phyloP scores from a whole-genome alignment of 306 rosid species.

The Lablab purpureus region DNA sequence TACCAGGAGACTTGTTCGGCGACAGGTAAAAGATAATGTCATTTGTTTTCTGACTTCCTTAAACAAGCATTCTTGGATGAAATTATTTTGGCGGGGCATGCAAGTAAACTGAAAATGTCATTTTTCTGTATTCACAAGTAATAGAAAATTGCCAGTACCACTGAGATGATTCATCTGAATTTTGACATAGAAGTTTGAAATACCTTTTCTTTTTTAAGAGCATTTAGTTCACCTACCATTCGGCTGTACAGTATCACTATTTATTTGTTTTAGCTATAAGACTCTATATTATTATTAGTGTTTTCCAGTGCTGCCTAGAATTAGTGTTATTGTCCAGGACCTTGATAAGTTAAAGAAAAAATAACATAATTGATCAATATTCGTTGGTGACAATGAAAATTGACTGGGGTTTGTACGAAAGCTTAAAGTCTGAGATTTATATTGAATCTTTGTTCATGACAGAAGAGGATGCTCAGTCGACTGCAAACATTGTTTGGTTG shows the following conservation, averaged over 20 bases:
- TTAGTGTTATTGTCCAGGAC: not conserved
- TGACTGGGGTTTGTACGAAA: not conserved
- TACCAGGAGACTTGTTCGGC: conserved; percentile 85
- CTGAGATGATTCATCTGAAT: not conserved
- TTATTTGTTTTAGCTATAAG: conserved; percentile 15
- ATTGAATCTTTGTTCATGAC: conserved; percentile 47
- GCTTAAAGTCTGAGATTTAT: conserved; percentile 39
- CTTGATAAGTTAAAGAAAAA: conserved; percentile 2
- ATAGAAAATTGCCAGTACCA: not conserved
- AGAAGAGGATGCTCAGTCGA: conserved; percentile 81
- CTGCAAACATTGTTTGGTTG: conserved; percentile 77
- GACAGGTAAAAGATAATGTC: conserved; percentile 64
- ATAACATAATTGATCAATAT: conserved; percentile 16
- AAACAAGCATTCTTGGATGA: conserved; percentile 21
- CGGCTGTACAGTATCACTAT: conserved; percentile 6
- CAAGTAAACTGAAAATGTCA: conserved; percentile 32
- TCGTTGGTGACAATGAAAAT: conserved; percentile 22
- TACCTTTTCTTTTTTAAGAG: conserved; percentile 4
- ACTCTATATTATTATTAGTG: not conserved
- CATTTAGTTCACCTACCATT: conserved; percentile 16
- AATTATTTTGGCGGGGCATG: conserved; percentile 31
- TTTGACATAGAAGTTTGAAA: conserved; percentile 6
- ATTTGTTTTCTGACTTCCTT: not conserved
- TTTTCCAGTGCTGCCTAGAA: conserved; percentile 22
- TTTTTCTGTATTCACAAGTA: conserved; percentile 34